These are phyloP conservation scores for Linum tenue DNA, from an alignment of 345 rosid genomes.

Conservation along the genomic window DNA sequence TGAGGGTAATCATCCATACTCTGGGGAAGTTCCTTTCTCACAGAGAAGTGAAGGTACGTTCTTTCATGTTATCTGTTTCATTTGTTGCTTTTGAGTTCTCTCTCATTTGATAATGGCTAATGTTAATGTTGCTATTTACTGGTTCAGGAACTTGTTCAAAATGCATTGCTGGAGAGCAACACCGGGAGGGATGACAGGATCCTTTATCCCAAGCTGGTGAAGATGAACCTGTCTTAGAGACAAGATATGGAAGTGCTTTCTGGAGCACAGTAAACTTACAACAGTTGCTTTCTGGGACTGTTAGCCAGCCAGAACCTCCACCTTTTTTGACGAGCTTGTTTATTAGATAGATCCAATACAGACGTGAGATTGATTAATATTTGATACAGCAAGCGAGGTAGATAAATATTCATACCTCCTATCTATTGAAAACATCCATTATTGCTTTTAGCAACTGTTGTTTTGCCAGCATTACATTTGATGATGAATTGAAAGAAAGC, in stretches of 20 bases:
- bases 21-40: constrained; percentile 78
- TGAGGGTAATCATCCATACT: constrained; percentile 80
- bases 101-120: neutral
- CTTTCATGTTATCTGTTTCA: constrained; percentile 8
- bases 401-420: too few species aligned
- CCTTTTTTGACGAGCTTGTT: too few species aligned
- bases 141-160: constrained; percentile 80
- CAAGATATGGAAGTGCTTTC: too few species aligned
- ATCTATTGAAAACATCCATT: too few species aligned
- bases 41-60: constrained; percentile 70
- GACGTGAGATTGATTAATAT: too few species aligned
- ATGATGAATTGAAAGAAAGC: neutral
- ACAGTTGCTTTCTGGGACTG: too few species aligned
- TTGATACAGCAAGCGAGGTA: too few species aligned
- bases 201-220: constrained; percentile 68
- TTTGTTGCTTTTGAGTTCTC: neutral
- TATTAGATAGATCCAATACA: too few species aligned
- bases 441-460: too few species aligned
- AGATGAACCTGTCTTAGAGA: constrained; percentile 17
- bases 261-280: too few species aligned
- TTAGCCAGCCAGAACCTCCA: too few species aligned
- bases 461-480: too few species aligned
- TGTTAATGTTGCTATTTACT: constrained; percentile 1
- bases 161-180: constrained; percentile 86
- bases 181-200: constrained; percentile 92